Evolutionary conservation across 148 eudicot species (phyloP).

Genomic region (Nyssa sinensis): DNA sequence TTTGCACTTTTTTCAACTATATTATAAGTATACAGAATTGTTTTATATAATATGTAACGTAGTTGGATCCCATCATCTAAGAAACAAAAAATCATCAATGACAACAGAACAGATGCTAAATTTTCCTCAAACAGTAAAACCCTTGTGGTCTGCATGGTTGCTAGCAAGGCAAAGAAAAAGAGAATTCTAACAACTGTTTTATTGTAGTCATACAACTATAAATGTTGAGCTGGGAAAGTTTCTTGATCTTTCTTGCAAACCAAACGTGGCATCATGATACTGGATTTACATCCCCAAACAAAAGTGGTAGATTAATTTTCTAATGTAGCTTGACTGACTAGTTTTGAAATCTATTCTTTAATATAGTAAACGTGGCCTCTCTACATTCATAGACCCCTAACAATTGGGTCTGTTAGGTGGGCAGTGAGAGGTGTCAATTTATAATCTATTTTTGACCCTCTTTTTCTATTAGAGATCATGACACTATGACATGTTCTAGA

Average conservation of each 20-base stretch:
- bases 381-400: not conserved
- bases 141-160: too few species aligned
- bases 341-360: not conserved
- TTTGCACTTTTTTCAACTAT: too few species aligned
- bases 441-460: not conserved
- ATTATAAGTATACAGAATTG: too few species aligned
- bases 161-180: not conserved
- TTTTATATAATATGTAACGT: too few species aligned
- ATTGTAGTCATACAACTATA: not conserved
- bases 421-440: not conserved
- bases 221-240: not conserved
- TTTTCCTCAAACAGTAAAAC: too few species aligned
- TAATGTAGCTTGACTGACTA: conserved; percentile 3
- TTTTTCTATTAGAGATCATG: not conserved
- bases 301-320: not conserved
- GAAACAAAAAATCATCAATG: too few species aligned
- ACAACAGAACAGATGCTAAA: too few species aligned
- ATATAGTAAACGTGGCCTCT: not conserved
- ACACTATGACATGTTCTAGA: not conserved
- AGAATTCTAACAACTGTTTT: not conserved
- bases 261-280: conserved; percentile 1
- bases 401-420: not conserved
- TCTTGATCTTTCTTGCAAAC: not conserved
- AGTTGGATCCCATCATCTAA: too few species aligned
- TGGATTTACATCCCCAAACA: not conserved